These are phyloP conservation scores for Penicillium verhagenii DNA, from an alignment of 495 filamentous ascomycete genomes.

Conservation along the genomic window DNA sequence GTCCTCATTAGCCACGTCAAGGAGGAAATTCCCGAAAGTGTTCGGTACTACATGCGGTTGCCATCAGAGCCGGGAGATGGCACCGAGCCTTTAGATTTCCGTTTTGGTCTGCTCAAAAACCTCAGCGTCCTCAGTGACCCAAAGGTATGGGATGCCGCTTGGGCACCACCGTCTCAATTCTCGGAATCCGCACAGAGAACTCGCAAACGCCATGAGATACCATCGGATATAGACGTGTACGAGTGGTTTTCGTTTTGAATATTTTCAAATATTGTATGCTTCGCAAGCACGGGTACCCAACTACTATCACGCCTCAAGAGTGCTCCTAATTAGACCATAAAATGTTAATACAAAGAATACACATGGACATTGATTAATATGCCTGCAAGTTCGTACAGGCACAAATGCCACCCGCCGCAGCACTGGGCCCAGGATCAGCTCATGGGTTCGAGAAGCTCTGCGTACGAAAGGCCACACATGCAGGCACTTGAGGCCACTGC, in stretches of 20 bases:
- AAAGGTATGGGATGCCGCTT: slow-evolving; percentile 28
- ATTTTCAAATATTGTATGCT: no score
- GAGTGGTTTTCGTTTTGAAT: neutral
- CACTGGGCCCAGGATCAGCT: no score
- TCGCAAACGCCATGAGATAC: neutral
- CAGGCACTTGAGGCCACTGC: no score
- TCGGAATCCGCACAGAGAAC: slow-evolving; percentile 13
- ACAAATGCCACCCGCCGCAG: no score
- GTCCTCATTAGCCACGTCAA: slow-evolving; percentile 85
- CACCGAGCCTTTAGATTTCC: slow-evolving; percentile 33
- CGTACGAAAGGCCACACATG: no score
- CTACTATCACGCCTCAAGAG: neutral
- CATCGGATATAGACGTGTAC: neutral
- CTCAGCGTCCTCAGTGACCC: slow-evolving; percentile 20
- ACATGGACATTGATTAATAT: neutral
- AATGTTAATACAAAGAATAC: neutral
- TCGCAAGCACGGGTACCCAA: no score
- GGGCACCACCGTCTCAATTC: slow-evolving; percentile 26
- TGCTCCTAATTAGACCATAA: neutral
- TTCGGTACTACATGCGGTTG: slow-evolving; percentile 78
- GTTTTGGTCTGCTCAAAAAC: slow-evolving; percentile 28
- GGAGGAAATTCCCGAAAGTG: slow-evolving; percentile 80
- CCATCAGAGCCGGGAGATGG: slow-evolving; percentile 54
- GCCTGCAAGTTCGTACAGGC: no score
- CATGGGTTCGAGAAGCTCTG: neutral